Percentiles rank a stretch among this genome's conserved stretches.
Conservation (phyloP, 2,329 filamentous ascomycete species). For the Sporothrix protearum region DNA sequence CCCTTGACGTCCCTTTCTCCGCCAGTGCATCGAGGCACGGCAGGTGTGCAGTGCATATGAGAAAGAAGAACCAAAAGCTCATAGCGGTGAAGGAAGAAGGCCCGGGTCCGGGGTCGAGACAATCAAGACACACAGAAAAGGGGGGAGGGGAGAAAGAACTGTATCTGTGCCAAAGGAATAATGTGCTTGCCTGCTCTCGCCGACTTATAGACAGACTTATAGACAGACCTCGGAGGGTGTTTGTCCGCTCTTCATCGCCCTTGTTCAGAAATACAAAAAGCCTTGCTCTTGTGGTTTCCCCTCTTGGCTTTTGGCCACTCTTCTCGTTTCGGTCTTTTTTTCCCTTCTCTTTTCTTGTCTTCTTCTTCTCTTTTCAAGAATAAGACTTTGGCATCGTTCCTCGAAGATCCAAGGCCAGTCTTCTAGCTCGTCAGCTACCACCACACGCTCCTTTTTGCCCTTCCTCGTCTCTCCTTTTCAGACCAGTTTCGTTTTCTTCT, state of each 20-base stretch:
- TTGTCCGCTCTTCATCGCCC: background rate
- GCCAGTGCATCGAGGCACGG: background rate
- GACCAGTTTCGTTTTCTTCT: no score
- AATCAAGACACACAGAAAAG: background rate
- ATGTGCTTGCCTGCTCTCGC: background rate
- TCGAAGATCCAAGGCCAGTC: constrained; percentile 7
- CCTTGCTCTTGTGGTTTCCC: background rate
- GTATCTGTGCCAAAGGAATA: constrained; percentile 10
- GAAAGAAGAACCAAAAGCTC: background rate
- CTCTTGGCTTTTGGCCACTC: background rate
- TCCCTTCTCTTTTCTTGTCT: background rate
- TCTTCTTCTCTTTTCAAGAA: background rate
- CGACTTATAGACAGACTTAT: background rate
- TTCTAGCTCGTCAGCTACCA: constrained; percentile 13
- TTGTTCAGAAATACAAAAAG: constrained; percentile 7
- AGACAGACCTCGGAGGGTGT: background rate
- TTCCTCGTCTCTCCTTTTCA: constrained; percentile 2
- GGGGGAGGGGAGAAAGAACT: background rate
- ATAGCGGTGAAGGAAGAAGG: background rate
- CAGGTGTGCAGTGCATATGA: background rate
- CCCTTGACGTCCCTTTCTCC: background rate
- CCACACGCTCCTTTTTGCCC: background rate
- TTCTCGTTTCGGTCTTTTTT: background rate
- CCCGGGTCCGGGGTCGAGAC: background rate
- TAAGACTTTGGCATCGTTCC: background rate